Evolutionary conservation across 116 monocot genomes (phyloP).

Genomic region (Dioscorea cayenensis): DNA sequence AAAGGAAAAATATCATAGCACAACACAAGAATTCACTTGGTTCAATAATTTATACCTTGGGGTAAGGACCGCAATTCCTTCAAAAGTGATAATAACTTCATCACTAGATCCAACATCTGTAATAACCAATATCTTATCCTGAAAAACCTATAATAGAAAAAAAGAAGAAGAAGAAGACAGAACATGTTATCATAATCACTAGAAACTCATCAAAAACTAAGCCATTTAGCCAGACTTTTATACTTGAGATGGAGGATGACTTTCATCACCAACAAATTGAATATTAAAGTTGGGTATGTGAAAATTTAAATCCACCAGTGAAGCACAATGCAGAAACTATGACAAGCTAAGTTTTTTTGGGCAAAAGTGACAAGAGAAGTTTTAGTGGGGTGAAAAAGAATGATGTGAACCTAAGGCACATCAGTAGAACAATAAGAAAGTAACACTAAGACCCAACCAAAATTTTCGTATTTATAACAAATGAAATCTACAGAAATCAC

Average conservation of each 20-base stretch:
- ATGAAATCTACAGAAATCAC: too few species aligned
- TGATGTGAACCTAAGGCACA: too few species aligned
- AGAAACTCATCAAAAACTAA: neutral
- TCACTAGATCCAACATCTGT: conserved; percentile 93
- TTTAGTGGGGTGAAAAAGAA: too few species aligned
- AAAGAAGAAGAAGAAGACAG: too few species aligned
- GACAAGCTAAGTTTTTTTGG: too few species aligned
- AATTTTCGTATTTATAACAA: too few species aligned
- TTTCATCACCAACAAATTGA: conserved; percentile 95
- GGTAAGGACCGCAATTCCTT: conserved; percentile 94
- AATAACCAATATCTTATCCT: conserved; percentile 64
- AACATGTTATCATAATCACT: neutral
- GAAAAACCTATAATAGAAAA: conserved; percentile 50
- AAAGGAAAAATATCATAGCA: neutral
- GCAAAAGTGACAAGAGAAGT: too few species aligned
- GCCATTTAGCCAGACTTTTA: neutral
- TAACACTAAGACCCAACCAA: too few species aligned
- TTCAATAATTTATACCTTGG: conserved; percentile 49
- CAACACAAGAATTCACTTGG: neutral
- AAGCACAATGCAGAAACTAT: neutral
- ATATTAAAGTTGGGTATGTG: conserved; percentile 93
- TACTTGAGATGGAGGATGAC: conserved; percentile 85
- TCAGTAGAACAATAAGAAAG: too few species aligned
- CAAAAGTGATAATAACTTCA: conserved; percentile 85
- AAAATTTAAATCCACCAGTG: conserved; percentile 79